Base-by-base conservation (phyloP, 73 alveolate species). In the Tetrahymena borealis region DNA sequence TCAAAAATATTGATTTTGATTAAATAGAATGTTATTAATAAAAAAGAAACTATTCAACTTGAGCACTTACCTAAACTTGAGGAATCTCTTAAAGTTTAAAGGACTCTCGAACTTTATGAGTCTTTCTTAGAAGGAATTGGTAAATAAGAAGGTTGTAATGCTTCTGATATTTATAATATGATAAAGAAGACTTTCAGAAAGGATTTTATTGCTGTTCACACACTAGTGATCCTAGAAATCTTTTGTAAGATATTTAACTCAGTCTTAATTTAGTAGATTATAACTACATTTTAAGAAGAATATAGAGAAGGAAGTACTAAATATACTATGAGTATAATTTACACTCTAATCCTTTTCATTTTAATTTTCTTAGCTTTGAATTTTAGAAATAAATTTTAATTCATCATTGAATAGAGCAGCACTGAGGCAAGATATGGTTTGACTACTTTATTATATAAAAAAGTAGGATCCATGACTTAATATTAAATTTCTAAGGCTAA, bases 401-500 rank as follows among this genome's bases (percentile, higher is more conserved):
- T n/a, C 85, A 13, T 60, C 1, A 8, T 60, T 0, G 85, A 60
- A 60, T 60, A n/a, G 28, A 60, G 28, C 28, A 60, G 85, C 10
- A 60, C 85, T 60, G 5, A 18, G 43, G 91, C 94, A 20, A 78
- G 94, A 33, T 35, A 77, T 7, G 35, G 91, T 16, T 60, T 91
- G 38, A 36, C 43, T 36, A 78, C 85, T 43, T 35, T 91, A n/a
- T 60, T 91, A 16, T 91, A 91, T 38, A 42, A 77, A 10, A 91
- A 91, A 78, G 33, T 91, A 24, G 33, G 33, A 33, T 90, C 31
- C 18, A 13, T 91, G 15, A 40, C 38, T 11, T 77, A 90, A 7
- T 60, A 91, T 37, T 91, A 90, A 1, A 41, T 91, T 16, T 77
- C 60, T 36, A 38, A 91, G n/a, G 94, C 94, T 11, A 91, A 91